Evolutionary conservation across 805 yeast genomes (phyloP).

Genomic region (Cyberlindnera bimundalis): DNA sequence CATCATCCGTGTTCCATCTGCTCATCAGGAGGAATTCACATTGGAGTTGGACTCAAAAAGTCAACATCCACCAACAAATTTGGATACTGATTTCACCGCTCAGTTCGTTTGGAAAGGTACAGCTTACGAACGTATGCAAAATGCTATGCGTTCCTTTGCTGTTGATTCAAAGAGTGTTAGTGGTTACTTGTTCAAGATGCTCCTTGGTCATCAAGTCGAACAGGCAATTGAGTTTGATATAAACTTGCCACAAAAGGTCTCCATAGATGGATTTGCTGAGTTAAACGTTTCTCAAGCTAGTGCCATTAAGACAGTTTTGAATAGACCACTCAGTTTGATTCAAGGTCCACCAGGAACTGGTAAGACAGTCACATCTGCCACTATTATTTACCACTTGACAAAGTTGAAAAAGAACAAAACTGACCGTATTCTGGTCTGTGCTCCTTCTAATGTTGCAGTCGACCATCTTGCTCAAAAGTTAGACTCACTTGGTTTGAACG

Average conservation of each 20-base stretch:
- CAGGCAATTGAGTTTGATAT: conserved; percentile 60
- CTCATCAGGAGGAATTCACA: conserved; percentile 64
- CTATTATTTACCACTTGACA: conserved; percentile 74
- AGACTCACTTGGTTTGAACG: conserved; percentile 66
- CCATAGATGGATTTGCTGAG: conserved; percentile 63
- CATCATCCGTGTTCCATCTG: conserved; percentile 67
- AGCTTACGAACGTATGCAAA: conserved; percentile 80
- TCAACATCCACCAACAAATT: conserved; percentile 54
- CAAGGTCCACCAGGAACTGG: conserved; percentile 99
- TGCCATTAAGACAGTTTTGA: conserved; percentile 69
- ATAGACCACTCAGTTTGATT: conserved; percentile 71
- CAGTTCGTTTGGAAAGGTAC: conserved; percentile 90
- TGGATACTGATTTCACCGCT: conserved; percentile 68
- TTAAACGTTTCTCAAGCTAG: conserved; percentile 75
- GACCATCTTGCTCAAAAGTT: conserved; percentile 83
- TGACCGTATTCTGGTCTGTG: conserved; percentile 77
- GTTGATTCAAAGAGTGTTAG: conserved; percentile 64
- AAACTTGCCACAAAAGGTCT: conserved; percentile 55
- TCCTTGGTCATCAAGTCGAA: conserved; percentile 76
- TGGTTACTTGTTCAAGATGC: conserved; percentile 68
- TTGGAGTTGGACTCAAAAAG: conserved; percentile 53
- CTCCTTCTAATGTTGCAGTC: conserved; percentile 94
- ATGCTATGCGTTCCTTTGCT: conserved; percentile 71
- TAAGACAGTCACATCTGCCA: conserved; percentile 89
- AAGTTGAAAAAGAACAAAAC: conserved; percentile 46